Percentiles rank a stretch among this genome's conserved stretches.
Conservation (phyloP, 2,329 filamentous ascomycete species). For the Ophiostoma novo-ulmi region DNA sequence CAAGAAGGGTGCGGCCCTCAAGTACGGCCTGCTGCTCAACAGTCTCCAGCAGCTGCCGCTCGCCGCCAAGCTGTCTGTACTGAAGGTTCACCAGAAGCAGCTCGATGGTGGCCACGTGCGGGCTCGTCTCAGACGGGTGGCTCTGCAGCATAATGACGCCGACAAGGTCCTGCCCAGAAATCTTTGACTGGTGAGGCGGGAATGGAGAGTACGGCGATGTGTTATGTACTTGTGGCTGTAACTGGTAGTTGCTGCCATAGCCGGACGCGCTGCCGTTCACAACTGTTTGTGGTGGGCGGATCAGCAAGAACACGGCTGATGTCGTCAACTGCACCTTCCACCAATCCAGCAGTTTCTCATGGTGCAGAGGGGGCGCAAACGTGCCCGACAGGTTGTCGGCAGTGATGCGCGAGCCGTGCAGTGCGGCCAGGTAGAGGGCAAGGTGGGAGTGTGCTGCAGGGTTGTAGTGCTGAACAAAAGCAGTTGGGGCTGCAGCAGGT, state of each 20-base stretch:
- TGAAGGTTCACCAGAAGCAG: constrained; percentile 53
- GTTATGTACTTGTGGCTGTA: neutral
- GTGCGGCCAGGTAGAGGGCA: constrained; percentile 51
- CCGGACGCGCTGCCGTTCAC: neutral
- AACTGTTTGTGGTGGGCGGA: constrained; percentile 32
- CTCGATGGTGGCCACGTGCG: constrained; percentile 51
- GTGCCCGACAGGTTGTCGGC: constrained; percentile 52
- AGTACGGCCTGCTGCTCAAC: constrained; percentile 51
- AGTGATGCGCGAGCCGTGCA: constrained; percentile 56
- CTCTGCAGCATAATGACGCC: constrained; percentile 53
- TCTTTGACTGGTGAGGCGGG: constrained; percentile 27
- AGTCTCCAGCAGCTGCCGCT: constrained; percentile 46
- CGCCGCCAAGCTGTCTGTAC: constrained; percentile 48
- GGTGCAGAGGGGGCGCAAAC: constrained; percentile 55
- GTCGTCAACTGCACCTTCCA: constrained; percentile 52
- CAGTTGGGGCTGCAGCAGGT: neutral
- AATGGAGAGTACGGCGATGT: neutral
- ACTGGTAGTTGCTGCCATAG: constrained; percentile 4
- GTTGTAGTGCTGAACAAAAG: constrained; percentile 37
- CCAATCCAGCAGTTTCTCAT: constrained; percentile 51
- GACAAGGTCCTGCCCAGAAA: constrained; percentile 44
- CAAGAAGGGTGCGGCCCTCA: constrained; percentile 48
- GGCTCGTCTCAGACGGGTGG: constrained; percentile 51
- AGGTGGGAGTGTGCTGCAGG: constrained; percentile 46
- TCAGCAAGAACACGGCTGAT: constrained; percentile 49